phyloP scores from a whole-genome alignment of 306 rosid genomes.

The Geum urbanum region DNA sequence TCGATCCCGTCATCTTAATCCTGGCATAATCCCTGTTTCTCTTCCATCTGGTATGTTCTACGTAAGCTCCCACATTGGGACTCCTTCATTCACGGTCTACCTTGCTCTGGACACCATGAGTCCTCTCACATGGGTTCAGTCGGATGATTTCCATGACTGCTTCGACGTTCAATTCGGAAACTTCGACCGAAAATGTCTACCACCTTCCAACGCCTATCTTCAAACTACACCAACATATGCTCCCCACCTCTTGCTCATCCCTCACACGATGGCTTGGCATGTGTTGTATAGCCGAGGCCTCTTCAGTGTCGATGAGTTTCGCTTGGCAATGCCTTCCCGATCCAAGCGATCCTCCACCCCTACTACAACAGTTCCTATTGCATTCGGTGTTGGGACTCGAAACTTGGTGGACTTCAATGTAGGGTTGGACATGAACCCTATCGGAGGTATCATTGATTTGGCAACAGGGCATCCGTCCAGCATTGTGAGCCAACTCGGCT shows the following conservation, averaged over 20 bases:
- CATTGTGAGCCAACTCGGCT: slow-evolving; percentile 7
- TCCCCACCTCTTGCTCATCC: background rate
- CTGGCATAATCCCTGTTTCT: background rate
- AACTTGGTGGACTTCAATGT: background rate
- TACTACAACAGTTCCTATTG: background rate
- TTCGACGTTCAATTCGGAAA: background rate
- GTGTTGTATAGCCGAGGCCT: background rate
- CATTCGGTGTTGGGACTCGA: background rate
- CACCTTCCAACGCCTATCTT: background rate
- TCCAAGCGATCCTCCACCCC: no score
- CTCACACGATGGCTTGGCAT: background rate
- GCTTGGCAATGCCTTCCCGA: background rate
- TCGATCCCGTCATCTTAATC: background rate
- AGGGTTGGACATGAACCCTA: background rate
- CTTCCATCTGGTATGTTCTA: background rate
- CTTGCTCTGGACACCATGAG: background rate
- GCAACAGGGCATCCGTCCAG: background rate
- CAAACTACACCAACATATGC: background rate
- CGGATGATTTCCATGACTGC: background rate
- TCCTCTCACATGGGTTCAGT: slow-evolving; percentile 5
- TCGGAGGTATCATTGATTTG: slow-evolving; percentile 1
- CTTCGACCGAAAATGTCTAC: background rate
- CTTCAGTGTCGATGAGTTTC: background rate
- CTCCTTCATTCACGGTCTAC: background rate
- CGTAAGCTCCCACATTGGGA: background rate